phyloP scores from a whole-genome alignment of 805 yeast species.

The Suhomyces sp. region DNA sequence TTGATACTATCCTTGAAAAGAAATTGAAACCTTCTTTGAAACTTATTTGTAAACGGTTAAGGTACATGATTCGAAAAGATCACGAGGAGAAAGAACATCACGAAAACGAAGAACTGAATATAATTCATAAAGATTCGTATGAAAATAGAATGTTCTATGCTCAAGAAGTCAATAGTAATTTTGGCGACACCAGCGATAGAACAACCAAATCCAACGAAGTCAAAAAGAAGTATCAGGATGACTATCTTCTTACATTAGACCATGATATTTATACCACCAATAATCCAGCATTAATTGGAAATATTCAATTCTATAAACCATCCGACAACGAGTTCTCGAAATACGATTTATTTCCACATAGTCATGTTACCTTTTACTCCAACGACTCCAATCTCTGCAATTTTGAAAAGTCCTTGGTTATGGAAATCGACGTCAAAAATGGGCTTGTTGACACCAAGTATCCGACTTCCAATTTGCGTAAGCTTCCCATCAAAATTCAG shows the following conservation, averaged over 20 bases:
- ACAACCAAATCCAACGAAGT: conserved; percentile 9
- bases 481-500: conserved; percentile 35
- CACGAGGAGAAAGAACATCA: conserved; percentile 10
- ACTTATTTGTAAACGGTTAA: conserved; percentile 24
- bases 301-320: conserved; percentile 8
- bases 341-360: conserved; percentile 35
- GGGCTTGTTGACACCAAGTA: conserved; percentile 18
- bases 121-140: conserved; percentile 1
- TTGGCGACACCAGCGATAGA: not conserved
- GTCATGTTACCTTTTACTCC: conserved; percentile 28
- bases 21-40: conserved; percentile 28
- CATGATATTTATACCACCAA: conserved; percentile 34
- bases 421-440: conserved; percentile 26
- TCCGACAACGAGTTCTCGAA: not conserved
- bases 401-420: conserved; percentile 27
- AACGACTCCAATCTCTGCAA: conserved; percentile 39
- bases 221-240: conserved; percentile 24
- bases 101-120: not conserved
- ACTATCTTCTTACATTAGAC: conserved; percentile 31
- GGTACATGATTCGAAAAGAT: conserved; percentile 29
- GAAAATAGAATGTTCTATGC: conserved; percentile 9
- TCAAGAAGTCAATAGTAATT: conserved; percentile 2
- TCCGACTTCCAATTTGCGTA: conserved; percentile 19
- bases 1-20: conserved; percentile 27
- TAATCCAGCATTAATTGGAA: conserved; percentile 7